Percentiles rank a stretch among this genome's conserved stretches.
phyloP scores from a whole-genome alignment of 345 rosid genomes.

The Gossypioides kirkii region DNA sequence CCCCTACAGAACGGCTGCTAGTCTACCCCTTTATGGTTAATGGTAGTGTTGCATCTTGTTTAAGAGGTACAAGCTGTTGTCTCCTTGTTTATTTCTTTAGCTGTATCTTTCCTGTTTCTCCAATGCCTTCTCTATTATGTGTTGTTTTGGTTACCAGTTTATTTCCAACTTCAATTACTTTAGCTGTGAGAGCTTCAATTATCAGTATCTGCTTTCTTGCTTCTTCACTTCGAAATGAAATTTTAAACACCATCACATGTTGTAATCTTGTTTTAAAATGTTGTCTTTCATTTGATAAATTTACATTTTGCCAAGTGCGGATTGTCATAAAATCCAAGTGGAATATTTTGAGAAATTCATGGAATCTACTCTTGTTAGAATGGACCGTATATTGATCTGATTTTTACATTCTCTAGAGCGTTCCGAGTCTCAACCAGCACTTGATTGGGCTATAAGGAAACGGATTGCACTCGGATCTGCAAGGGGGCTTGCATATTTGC shows the following conservation, averaged over 20 bases:
- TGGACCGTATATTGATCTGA: not conserved
- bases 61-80: constrained; percentile 53
- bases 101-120: not conserved
- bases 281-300: not conserved
- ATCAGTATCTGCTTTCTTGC: not conserved
- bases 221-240: not conserved
- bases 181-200: not conserved
- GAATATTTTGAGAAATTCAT: not conserved
- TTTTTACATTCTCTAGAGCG: constrained; percentile 44
- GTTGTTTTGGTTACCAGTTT: not conserved
- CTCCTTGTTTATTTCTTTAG: not conserved
- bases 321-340: not conserved
- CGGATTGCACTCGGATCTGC: constrained; percentile 79
- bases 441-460: constrained; percentile 70
- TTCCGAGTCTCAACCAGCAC: constrained; percentile 39
- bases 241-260: not conserved
- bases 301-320: not conserved
- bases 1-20: constrained; percentile 85
- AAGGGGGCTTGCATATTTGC: constrained; percentile 91
- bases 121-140: not conserved
- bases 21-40: constrained; percentile 89
- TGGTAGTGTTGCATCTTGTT: constrained; percentile 96
- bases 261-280: not conserved
- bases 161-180: not conserved
- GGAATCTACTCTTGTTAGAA: not conserved